Evolutionary conservation across 768 basidiomycete genomes (phyloP), one percentile per base, ranked within the genome.

Genomic region (Infundibulicybe gibba): DNA sequence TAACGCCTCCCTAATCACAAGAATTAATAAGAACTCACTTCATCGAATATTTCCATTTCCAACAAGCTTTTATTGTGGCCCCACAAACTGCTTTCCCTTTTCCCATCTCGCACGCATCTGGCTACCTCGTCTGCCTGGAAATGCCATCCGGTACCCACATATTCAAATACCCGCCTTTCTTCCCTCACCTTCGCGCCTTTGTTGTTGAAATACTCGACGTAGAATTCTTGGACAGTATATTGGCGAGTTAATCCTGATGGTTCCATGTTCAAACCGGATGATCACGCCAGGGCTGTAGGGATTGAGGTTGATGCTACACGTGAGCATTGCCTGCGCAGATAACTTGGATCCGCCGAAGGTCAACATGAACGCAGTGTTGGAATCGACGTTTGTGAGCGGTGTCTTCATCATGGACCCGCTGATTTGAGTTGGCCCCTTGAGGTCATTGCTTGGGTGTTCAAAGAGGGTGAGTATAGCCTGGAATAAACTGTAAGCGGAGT

Each of bases 71-170:
- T 91, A 37, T 83, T 79, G 54, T 85, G 85, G 1, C 82, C 76
- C 88, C 90, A 92, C 30, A 81, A 55, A 3, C 71, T 71, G 56
- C 89, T 90, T 65, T 93, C 82, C 19, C 68, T 66, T 70, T 85
- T 88, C 2, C 85, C 85, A 44, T 85, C 84, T 33, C 81, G 65
- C 16, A 91, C 69, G 57, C 86, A 89, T 41, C 88, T 66, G 14
- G 88, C 91, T 10, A 91, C 90, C 49, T 94, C 90, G 56, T 94
- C 92, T 3, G 91, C 90, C 63, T 94, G 79, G 64, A 84, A 94
- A 62, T 90, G 80, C 85, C 80, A 89, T 6, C 90, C 92, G 31
- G 69, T 70, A 9, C 88, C 89, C 3, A 74, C 65, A 56, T 84
- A 83, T 35, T 79, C 70, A 50, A 85, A 80, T 20, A 56, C 62